Base-by-base conservation (phyloP, 1,284 basidiomycete species). In the Cryptococcus sp. region DNA sequence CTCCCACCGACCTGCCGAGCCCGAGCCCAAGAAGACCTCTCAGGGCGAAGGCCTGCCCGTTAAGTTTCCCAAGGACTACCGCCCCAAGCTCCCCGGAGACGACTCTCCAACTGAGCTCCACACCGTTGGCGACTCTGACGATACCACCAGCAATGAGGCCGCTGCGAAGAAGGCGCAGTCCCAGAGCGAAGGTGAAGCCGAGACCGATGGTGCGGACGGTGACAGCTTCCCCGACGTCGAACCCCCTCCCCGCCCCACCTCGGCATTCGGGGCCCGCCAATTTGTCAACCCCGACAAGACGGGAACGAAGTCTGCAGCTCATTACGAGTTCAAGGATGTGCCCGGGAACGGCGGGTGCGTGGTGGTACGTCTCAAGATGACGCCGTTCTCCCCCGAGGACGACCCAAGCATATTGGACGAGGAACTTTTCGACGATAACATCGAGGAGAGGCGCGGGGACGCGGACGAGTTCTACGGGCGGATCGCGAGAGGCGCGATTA, bases 381-480 rank as follows among this genome's bases (percentile, higher is more conserved):
- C 94, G 0, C 87, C 90, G 15, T 80, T 81, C 48, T 83, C 86
- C 8, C 82, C 87, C 4, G 82, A 85, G 39, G 84, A 87, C 68
- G 91, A 97, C 73, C 79, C 83, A 5, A 85, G 85, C 48, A 82
- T 96, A 59, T 84, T 89, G 56, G 94, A 98, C 68, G 95, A 98
- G 72, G 86, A 86, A 56, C 71, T 86, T 24, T 98, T 98, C 68
- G 95, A 98, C 69, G 87, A 87, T 66, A 83, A 83, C 39, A 82
- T 98, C 46, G 95, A 98, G 72, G 88, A 92, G 73, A 82, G 93
- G 43, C 81, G 91, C 49, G 82, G 87, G 62, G 95, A 98, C 73
- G 90, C 93, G 9, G 91, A 98, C 75, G 95, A 98, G 77, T 98
- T 98, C 74, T 98, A 97, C 78, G 81, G 83, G 51, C 82, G 84